Percentiles rank a stretch among this genome's conserved stretches.
Evolutionary conservation across 106 monocot genomes (phyloP).

Genomic region (Dioscorea zingiberensis): DNA sequence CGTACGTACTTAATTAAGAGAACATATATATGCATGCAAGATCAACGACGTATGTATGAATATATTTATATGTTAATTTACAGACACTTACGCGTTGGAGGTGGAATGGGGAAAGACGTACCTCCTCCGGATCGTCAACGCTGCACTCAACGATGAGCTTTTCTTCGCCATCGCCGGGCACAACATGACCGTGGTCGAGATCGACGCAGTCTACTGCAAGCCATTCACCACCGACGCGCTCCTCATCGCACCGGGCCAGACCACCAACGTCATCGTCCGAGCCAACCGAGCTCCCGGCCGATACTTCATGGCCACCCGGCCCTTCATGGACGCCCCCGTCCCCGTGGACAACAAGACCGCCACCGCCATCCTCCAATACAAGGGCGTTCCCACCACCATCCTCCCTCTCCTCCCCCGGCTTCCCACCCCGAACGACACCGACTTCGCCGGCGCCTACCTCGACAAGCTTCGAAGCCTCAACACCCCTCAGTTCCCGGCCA

Average conservation of each 20-base stretch:
- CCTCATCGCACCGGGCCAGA: slow-evolving; percentile 22
- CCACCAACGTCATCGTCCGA: slow-evolving; percentile 20
- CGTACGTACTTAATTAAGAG: no score
- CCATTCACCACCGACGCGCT: slow-evolving; percentile 23
- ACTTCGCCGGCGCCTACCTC: no score
- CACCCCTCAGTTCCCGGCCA: slow-evolving; percentile 8
- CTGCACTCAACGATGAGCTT: slow-evolving; percentile 59
- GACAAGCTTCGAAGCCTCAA: no score
- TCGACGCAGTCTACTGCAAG: slow-evolving; percentile 29
- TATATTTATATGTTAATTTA: no score
- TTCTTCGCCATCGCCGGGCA: slow-evolving; percentile 54
- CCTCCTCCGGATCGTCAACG: slow-evolving; percentile 50
- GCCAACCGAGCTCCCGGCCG: slow-evolving; percentile 15
- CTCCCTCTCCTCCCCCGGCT: neutral
- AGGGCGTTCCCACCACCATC: slow-evolving; percentile 16
- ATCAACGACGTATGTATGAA: no score
- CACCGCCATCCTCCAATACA: slow-evolving; percentile 28
- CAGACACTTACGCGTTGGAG: slow-evolving; percentile 21
- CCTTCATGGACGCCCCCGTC: slow-evolving; percentile 22
- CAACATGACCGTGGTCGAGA: slow-evolving; percentile 32
- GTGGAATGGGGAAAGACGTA: slow-evolving; percentile 33
- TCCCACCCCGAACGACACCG: no score
- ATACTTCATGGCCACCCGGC: slow-evolving; percentile 23
- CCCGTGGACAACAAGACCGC: slow-evolving; percentile 35
- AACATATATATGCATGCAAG: no score